Base-by-base conservation (phyloP, 768 basidiomycete species). In the Termitomyces sp. region DNA sequence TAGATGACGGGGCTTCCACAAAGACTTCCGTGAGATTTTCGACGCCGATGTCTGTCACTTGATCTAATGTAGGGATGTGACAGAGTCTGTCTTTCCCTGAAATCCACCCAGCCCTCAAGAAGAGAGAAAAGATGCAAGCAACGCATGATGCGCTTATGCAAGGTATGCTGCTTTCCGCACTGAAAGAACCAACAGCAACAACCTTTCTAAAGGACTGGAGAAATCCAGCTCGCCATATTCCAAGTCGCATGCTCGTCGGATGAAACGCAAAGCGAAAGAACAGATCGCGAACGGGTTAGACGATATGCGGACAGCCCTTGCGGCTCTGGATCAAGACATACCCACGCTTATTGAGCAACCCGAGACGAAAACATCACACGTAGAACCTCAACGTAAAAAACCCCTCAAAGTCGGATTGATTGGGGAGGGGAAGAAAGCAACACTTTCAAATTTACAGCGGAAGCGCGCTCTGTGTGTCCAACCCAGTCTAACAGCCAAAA, bases 111-210 rank as follows among this genome's bases (percentile, higher is more conserved):
- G 18, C 61, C 68, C 59, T 75, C 49, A 81, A 70, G 60, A 92
- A 92, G 71, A 90, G 87, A 66, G 84, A 81, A 57, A 90, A 85
- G 68, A 81, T 81, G 54, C 76, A 80, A 18, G 62, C 82, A 55
- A 91, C 85, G 68, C 84, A 83, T 51, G 83, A 88, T 60, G 77
- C 83, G 4, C 87, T 92, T 62, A 66, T 90, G 45, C 77, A 85
- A 74, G 83, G 90, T 89, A 62, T 37, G 75, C 48, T 16, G 22
- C 3, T 41, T 29, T 24, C 34, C 12, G 15, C 1, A 20, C 22
- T 22, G 26, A 49, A 49, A 41, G 24, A 41, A 49, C 18, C 56
- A 20, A 28, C 26, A 7, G n/a, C 28, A 34, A 41, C 15, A 36
- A 18, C 16, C 12, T n/a, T 3, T 22, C 54, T 31, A 26, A 50